Percentiles rank a stretch among this genome's conserved stretches.
Conservation (phyloP, 805 yeast species). For the Candida alai region DNA sequence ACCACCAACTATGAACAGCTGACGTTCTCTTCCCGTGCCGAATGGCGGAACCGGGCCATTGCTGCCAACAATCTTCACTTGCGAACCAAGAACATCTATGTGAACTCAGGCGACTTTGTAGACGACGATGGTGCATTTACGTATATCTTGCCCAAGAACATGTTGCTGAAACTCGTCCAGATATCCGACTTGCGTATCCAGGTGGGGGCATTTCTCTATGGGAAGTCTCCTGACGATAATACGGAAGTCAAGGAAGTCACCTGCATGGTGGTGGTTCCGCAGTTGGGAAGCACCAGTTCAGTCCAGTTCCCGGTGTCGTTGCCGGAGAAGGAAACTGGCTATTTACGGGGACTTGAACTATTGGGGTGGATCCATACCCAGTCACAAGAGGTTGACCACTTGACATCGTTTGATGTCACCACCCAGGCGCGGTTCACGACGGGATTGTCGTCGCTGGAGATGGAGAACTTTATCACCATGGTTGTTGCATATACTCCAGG, state of each 20-base stretch:
- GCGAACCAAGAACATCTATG: constrained; percentile 68
- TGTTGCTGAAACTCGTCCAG: constrained; percentile 71
- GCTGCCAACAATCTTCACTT: constrained; percentile 68
- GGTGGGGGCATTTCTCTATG: constrained; percentile 78
- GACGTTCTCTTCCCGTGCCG: constrained; percentile 76
- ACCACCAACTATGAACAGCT: constrained; percentile 85
- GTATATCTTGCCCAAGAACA: constrained; percentile 77
- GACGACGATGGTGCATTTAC: constrained; percentile 53
- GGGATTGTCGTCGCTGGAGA: too few species aligned
- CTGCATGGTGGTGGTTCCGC: constrained; percentile 80
- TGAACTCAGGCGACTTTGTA: constrained; percentile 62
- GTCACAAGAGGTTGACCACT: constrained; percentile 52
- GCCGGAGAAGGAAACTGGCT: constrained; percentile 33
- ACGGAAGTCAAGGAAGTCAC: constrained; percentile 76
- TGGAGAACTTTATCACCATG: constrained; percentile 47
- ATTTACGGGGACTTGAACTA: constrained; percentile 54
- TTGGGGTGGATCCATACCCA: constrained; percentile 96
- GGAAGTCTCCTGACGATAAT: constrained; percentile 72
- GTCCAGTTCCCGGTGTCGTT: constrained; percentile 55
- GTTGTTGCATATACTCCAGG: constrained; percentile 78
- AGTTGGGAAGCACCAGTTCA: constrained; percentile 66
- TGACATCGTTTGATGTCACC: constrained; percentile 70
- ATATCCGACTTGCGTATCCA: constrained; percentile 79
- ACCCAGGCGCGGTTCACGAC: constrained; percentile 51
- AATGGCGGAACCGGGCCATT: constrained; percentile 88